Evolutionary conservation across 176 grass and related monocot species (phyloP).

Genomic region (Zizania latifolia): DNA sequence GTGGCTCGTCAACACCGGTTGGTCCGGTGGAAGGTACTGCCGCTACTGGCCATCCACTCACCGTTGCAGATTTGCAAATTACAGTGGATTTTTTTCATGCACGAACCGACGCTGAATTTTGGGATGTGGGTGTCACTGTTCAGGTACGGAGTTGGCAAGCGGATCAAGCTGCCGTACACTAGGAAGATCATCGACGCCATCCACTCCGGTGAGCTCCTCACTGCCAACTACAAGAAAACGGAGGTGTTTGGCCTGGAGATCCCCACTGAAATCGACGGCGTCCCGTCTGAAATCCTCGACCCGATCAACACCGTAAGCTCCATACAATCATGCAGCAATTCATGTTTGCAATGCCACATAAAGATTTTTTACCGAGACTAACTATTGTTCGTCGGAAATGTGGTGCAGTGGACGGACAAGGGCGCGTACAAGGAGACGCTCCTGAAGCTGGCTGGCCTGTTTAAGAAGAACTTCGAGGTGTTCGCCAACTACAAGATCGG

Average conservation of each 20-base stretch:
- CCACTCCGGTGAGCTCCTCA: slow-evolving; percentile 87
- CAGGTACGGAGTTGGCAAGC: slow-evolving; percentile 95
- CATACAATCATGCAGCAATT: not conserved
- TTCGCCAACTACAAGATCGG: slow-evolving; percentile 86
- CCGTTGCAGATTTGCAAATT: not conserved
- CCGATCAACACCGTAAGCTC: slow-evolving; percentile 85
- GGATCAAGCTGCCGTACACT: slow-evolving; percentile 78
- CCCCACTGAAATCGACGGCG: slow-evolving; percentile 61
- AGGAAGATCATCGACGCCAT: slow-evolving; percentile 99
- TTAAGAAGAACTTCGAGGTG: slow-evolving; percentile 98
- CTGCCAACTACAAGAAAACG: slow-evolving; percentile 71
- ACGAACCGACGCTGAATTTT: not conserved
- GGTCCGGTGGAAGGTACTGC: slow-evolving; percentile 90
- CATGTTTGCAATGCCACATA: too few relatives aligned
- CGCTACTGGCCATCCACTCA: not conserved
- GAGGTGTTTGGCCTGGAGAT: slow-evolving; percentile 94
- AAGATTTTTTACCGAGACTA: not conserved
- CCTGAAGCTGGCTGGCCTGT: slow-evolving; percentile 80
- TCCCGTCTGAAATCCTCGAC: slow-evolving; percentile 91
- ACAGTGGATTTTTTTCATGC: not conserved
- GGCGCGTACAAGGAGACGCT: slow-evolving; percentile 72
- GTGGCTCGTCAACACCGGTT: slow-evolving; percentile 99
- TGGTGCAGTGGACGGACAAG: slow-evolving; percentile 71
- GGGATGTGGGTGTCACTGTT: not conserved
- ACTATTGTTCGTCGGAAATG: not conserved